Base-by-base conservation (phyloP, 2,329 filamentous ascomycete species). In the Canariomyces notabilis region DNA sequence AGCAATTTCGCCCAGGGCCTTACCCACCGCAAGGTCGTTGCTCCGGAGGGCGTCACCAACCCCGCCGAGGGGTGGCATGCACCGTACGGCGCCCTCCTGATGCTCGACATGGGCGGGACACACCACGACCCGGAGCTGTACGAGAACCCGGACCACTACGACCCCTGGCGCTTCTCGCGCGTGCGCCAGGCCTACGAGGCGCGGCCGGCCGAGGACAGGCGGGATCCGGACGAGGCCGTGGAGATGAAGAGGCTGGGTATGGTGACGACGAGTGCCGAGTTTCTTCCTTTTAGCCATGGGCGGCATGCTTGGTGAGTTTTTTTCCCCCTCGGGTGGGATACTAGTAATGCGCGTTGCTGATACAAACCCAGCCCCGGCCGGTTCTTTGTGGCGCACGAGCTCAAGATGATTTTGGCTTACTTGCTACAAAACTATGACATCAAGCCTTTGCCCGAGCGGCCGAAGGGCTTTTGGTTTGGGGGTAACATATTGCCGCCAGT, bases 201-300 rank as follows among this genome's bases (percentile, higher is more conserved):
- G 0, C 59, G 57, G 12, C 48, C 58, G 0, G 51, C 55, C 1
- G 59, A 53, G 0, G 60, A 59, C 4, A 57, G 62, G 44, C 61
- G 60, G 40, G 60, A 58, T 19, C 33, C 50, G 1, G 62, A 61
- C 2, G 63, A 64, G 11, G 60, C 57, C 0, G 51, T 72, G 36
- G 57, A 55, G 34, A 56, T 60, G 14, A 70, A 68, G 35, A 68
- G 72, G 58, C 53, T 72, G 14, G 70, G 74, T 3, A 71, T 81
- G 65, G 73, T 79, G 11, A 75, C 74, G 5, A 79, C 77, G 2
- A 73, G 71, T 29, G 64, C 72, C 31, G 58, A 63, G 6, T 73
- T 77, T 53, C 57, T 80, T 16, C 65, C 73, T 0, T 82, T 82
- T 59, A 77, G 79, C 0, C 75, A 80, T 49, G 79, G 79, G 6